A percentile compares a stretch with the other conserved stretches of the same genome.
phyloP scores from a whole-genome alignment of 176 grass and related monocot genomes.

The Carex pumila region DNA sequence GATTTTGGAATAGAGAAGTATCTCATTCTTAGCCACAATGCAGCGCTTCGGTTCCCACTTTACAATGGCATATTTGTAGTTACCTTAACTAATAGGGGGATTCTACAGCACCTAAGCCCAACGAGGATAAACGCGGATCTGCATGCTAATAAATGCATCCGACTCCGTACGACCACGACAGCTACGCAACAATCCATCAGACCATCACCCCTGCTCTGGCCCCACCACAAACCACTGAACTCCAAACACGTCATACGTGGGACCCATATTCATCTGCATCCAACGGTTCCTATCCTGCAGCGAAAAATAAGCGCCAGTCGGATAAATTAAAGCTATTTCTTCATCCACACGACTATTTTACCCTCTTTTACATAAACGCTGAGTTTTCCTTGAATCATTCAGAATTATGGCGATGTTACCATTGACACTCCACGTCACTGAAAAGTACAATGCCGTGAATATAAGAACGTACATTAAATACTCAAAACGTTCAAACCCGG shows the following conservation, averaged over 20 bases:
- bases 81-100: not conserved
- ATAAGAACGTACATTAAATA: not conserved
- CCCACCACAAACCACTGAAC: not conserved
- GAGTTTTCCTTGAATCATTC: not conserved
- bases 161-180: slow-evolving; percentile 17
- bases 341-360: not conserved
- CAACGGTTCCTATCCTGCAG: slow-evolving; percentile 1
- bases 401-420: not conserved
- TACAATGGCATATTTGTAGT: not conserved
- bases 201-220: not conserved
- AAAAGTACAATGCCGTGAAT: not conserved
- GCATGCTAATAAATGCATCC: slow-evolving; percentile 23
- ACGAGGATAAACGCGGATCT: slow-evolving; percentile 12
- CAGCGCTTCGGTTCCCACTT: not conserved
- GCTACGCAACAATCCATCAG: slow-evolving; percentile 7
- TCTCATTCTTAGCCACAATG: not conserved
- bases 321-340: not conserved
- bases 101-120: not conserved
- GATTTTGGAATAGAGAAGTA: not conserved
- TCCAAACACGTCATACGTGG: not conserved
- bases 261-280: not conserved
- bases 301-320: not conserved
- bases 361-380: not conserved
- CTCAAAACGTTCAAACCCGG: not conserved
- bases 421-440: not conserved